A percentile compares a stretch with the other conserved stretches of the same genome.
Evolutionary conservation across 768 basidiomycete species (phyloP).

Genomic region (Daedaleopsis sinensis): DNA sequence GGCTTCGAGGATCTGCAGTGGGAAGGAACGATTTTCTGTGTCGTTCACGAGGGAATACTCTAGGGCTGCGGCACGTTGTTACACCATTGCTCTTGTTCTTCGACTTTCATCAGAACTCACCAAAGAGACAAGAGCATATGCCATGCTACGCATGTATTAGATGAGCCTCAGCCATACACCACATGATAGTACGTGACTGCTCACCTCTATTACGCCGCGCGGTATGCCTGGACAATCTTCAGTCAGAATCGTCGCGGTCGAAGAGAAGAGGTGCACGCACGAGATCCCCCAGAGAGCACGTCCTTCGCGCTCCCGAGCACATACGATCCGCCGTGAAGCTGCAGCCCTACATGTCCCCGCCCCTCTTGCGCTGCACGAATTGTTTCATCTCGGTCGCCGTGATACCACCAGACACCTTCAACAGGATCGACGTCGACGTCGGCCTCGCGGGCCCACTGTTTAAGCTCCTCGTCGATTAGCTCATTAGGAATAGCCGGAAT

Average conservation of each 20-base stretch:
- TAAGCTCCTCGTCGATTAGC: slow-evolving; percentile 3
- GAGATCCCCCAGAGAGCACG: slow-evolving; percentile 8
- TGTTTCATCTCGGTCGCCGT: background rate
- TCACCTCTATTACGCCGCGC: slow-evolving; percentile 9
- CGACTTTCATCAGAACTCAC: background rate
- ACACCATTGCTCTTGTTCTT: background rate
- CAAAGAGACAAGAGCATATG: slow-evolving; percentile 13
- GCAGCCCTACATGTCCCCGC: slow-evolving; percentile 5
- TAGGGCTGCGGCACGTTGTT: slow-evolving; percentile 47
- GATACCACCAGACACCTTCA: slow-evolving; percentile 14
- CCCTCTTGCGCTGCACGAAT: background rate
- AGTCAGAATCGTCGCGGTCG: background rate
- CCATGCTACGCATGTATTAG: background rate
- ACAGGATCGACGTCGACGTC: background rate
- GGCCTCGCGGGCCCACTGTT: slow-evolving; percentile 1
- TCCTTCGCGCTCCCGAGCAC: slow-evolving; percentile 16
- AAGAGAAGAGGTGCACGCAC: background rate
- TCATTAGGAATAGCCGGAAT: background rate
- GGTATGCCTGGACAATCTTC: slow-evolving; percentile 4
- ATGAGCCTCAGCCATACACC: background rate
- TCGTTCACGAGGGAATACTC: slow-evolving; percentile 40
- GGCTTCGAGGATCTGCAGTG: slow-evolving; percentile 73
- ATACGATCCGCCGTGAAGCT: slow-evolving; percentile 21
- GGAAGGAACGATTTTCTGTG: slow-evolving; percentile 57
- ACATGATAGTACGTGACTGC: background rate